Evolutionary conservation across 305 asterid genomes (phyloP).

Genomic region (Fraxinus xanthoxyloides): DNA sequence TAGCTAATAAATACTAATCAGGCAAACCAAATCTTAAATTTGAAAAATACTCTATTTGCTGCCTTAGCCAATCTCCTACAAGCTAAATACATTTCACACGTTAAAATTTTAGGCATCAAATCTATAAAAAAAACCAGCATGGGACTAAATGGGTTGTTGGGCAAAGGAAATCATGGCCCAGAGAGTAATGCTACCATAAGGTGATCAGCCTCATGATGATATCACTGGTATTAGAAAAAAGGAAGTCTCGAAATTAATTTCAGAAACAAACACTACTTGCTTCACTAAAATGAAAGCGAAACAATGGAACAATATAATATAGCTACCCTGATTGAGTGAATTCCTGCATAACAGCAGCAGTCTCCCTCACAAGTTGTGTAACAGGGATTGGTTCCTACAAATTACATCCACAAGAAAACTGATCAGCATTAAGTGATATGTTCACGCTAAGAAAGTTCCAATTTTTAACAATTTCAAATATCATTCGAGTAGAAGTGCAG

Average conservation of each 20-base stretch:
- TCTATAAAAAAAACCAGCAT: background rate
- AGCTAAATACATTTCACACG: background rate
- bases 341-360: conserved; percentile 97
- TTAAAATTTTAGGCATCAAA: background rate
- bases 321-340: conserved; percentile 96
- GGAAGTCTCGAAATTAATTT: background rate
- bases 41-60: background rate
- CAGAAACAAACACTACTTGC: background rate
- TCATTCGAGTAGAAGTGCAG: background rate
- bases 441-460: background rate
- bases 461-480: background rate
- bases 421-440: conserved; percentile 18
- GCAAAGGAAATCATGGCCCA: background rate
- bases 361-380: conserved; percentile 95
- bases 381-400: conserved; percentile 87
- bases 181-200: background rate
- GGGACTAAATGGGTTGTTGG: background rate
- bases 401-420: conserved; percentile 15
- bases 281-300: conserved; percentile 3
- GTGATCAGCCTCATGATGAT: background rate
- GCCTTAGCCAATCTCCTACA: background rate
- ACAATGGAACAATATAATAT: background rate
- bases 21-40: background rate
- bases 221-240: background rate
- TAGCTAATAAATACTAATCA: background rate